Evolutionary conservation across 257 asterid genomes (phyloP).

Genomic region (Henckelia pumila): DNA sequence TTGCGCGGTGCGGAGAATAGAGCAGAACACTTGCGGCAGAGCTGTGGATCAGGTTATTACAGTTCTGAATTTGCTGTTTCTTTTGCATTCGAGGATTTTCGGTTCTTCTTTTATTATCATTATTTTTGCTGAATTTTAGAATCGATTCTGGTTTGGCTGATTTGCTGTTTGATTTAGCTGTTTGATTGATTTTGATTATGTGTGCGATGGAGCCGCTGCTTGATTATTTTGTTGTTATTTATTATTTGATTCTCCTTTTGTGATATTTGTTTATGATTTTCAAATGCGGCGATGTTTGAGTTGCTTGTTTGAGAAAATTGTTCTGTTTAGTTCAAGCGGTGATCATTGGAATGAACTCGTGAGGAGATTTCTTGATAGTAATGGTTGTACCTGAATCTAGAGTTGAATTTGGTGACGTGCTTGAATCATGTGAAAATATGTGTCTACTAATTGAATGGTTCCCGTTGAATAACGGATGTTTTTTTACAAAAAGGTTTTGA

Average conservation of each 20-base stretch:
- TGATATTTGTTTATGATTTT: neutral
- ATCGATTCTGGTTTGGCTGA: neutral
- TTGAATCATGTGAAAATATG: neutral
- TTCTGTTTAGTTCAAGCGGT: neutral
- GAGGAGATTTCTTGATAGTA: neutral
- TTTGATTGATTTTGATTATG: neutral
- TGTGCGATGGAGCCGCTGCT: too few relatives aligned
- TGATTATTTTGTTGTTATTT: too few relatives aligned
- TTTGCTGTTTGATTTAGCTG: neutral
- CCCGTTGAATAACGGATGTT: neutral
- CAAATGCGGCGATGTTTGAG: neutral
- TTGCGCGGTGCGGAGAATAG: neutral
- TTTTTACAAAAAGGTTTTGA: too few relatives aligned
- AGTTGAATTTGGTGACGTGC: neutral
- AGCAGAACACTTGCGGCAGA: neutral
- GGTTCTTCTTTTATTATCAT: too few relatives aligned
- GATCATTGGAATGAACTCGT: neutral
- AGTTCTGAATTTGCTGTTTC: neutral
- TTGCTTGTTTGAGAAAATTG: neutral
- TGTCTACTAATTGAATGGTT: neutral
- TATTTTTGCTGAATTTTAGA: too few relatives aligned
- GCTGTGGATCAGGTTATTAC: neutral
- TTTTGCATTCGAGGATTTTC: too few relatives aligned
- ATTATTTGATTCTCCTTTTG: neutral
- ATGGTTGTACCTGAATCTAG: neutral